phyloP scores from a whole-genome alignment of 2,329 filamentous ascomycete species.

The Fusarium caatingaense region DNA sequence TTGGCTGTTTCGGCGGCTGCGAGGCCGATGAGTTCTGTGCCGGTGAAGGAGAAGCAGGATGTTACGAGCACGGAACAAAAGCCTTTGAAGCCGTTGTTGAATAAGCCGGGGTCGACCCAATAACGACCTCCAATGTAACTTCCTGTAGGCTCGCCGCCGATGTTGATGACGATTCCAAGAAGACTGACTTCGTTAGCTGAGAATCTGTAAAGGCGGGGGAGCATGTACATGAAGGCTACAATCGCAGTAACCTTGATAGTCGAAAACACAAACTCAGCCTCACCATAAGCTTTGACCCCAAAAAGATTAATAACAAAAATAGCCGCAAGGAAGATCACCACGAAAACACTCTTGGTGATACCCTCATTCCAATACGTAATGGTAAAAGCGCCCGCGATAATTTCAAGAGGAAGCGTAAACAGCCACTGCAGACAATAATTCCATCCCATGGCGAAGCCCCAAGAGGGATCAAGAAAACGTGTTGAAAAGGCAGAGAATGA shows the following conservation, averaged over 20 bases:
- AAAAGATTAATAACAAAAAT: constrained; percentile 88
- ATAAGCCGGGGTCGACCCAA: constrained; percentile 84
- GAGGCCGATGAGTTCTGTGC: constrained; percentile 79
- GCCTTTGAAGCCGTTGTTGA: constrained; percentile 84
- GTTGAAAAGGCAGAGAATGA: constrained; percentile 94
- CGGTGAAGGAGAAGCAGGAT: constrained; percentile 79
- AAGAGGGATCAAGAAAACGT: constrained; percentile 92
- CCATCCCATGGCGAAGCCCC: constrained; percentile 97
- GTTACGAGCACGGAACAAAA: constrained; percentile 81
- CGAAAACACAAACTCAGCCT: constrained; percentile 89
- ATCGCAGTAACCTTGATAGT: constrained; percentile 88
- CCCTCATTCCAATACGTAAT: constrained; percentile 80
- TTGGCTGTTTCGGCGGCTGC: constrained; percentile 83
- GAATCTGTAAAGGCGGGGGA: accelerated
- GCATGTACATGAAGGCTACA: constrained; percentile 84
- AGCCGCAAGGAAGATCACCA: constrained; percentile 80
- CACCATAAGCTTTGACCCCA: constrained; percentile 89
- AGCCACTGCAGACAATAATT: constrained; percentile 94
- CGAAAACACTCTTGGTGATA: constrained; percentile 78
- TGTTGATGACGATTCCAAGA: constrained; percentile 85
- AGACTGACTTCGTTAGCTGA: constrained; percentile 62
- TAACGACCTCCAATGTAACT: constrained; percentile 83
- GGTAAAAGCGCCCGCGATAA: constrained; percentile 87
- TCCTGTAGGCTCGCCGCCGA: constrained; percentile 76
- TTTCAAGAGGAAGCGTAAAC: constrained; percentile 82